phyloP scores from a whole-genome alignment of 1,139 yeast species.

The Blastobotrys elegans region DNA sequence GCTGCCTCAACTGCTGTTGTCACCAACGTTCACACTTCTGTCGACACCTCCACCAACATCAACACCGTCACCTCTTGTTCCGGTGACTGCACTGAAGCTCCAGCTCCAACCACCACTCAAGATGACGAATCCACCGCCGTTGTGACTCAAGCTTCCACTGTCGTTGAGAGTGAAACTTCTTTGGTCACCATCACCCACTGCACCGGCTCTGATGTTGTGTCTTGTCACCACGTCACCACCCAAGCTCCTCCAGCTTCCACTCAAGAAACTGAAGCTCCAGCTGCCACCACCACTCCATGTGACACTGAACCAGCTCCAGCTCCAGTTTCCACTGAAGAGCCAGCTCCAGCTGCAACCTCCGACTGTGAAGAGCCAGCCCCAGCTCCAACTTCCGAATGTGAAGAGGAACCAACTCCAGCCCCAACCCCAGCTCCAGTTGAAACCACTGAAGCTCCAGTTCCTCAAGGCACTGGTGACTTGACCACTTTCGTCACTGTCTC shows the following conservation, averaged over 20 bases:
- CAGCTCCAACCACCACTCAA: constrained; percentile 11
- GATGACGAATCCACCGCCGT: constrained; percentile 15
- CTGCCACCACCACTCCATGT: constrained; percentile 9
- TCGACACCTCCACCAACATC: constrained; percentile 15
- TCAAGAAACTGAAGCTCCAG: constrained; percentile 5
- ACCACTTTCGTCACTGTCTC: constrained; percentile 30
- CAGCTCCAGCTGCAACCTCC: constrained; percentile 12
- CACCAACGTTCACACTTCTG: constrained; percentile 15
- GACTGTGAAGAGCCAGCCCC: constrained; percentile 5
- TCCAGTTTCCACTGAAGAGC: constrained; percentile 7
- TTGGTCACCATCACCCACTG: constrained; percentile 21
- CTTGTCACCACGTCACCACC: constrained; percentile 25
- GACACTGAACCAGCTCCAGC: constrained; percentile 8
- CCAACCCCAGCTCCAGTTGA: constrained; percentile 5
- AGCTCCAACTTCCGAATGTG: constrained; percentile 4
- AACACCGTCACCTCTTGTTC: constrained; percentile 20
- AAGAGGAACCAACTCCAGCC: constrained; percentile 7
- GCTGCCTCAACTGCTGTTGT: constrained; percentile 14
- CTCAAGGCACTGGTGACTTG: constrained; percentile 14
- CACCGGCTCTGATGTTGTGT: constrained; percentile 25
- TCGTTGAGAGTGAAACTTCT: constrained; percentile 15
- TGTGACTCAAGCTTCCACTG: constrained; percentile 18
- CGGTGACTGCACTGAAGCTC: constrained; percentile 19
- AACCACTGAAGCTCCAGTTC: constrained; percentile 3
- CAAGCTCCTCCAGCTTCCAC: constrained; percentile 13